Evolutionary conservation across 1,139 yeast genomes (phyloP).

Genomic region (Debaryomyces sp.): DNA sequence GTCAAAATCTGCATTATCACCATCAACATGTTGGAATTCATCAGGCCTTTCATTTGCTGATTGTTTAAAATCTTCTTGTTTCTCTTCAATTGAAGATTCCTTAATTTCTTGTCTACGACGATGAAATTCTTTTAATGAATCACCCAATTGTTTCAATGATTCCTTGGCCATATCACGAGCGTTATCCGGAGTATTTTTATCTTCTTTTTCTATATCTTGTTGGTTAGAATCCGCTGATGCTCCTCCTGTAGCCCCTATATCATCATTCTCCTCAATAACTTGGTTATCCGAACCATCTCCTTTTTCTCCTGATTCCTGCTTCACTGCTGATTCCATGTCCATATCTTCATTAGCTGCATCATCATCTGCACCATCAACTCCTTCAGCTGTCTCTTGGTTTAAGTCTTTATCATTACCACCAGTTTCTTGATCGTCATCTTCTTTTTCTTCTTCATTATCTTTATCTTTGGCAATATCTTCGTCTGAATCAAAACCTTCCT

Average conservation of each 20-base stretch:
- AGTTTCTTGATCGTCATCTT: slow-evolving; percentile 24
- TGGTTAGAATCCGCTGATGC: slow-evolving; percentile 50
- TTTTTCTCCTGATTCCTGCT: slow-evolving; percentile 69
- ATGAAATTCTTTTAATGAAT: slow-evolving; percentile 86
- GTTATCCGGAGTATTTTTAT: slow-evolving; percentile 47
- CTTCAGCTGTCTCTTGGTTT: slow-evolving; percentile 36
- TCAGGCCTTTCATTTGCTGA: slow-evolving; percentile 72
- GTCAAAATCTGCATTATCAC: slow-evolving; percentile 71
- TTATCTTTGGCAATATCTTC: slow-evolving; percentile 19
- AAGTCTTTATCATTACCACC: slow-evolving; percentile 23
- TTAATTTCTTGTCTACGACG: slow-evolving; percentile 86
- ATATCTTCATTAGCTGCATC: slow-evolving; percentile 56
- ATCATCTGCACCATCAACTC: slow-evolving; percentile 51
- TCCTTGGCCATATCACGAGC: slow-evolving; percentile 78
- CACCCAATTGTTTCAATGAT: slow-evolving; percentile 85
- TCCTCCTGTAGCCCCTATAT: slow-evolving; percentile 71
- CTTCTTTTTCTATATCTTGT: slow-evolving; percentile 36
- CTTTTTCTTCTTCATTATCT: slow-evolving; percentile 19
- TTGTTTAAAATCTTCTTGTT: slow-evolving; percentile 48
- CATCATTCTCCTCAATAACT: slow-evolving; percentile 66
- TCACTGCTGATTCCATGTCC: slow-evolving; percentile 67
- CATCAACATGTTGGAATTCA: slow-evolving; percentile 90
- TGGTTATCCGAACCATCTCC: slow-evolving; percentile 80
- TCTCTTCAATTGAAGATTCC: slow-evolving; percentile 55
- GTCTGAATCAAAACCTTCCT: slow-evolving; percentile 21